These are phyloP conservation scores for Solanum chmielewskii DNA, from an alignment of 257 asterid species.

Conservation along the genomic window DNA sequence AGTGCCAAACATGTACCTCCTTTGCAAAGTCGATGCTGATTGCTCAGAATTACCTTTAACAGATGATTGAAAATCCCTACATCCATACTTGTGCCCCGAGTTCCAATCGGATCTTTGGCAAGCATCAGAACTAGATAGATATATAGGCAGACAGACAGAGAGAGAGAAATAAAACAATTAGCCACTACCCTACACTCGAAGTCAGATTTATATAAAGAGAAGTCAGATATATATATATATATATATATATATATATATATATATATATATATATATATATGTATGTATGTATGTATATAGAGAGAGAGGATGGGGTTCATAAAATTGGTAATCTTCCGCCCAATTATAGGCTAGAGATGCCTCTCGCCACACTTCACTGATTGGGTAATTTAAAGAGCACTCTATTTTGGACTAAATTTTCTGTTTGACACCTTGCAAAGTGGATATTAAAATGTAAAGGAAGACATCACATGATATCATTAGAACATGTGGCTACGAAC, in stretches of 20 bases:
- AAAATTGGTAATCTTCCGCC: not conserved
- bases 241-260: too few species aligned
- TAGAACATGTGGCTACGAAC: not conserved
- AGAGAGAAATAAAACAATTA: not conserved
- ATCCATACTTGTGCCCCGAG: conserved; percentile 56
- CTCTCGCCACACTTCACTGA: not conserved
- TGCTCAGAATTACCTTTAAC: conserved; percentile 13
- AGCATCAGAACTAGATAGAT: conserved; percentile 42
- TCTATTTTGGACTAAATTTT: not conserved
- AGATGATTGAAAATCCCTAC: conserved; percentile 33
- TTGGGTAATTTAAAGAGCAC: not conserved
- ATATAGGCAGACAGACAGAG: not conserved
- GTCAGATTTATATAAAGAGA: not conserved
- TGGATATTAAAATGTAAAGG: not conserved
- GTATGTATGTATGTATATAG: too few species aligned
- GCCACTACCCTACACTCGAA: not conserved
- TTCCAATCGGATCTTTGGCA: conserved; percentile 81
- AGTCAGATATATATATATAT: not conserved
- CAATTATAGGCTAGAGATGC: not conserved
- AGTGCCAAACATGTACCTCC: conserved; percentile 18
- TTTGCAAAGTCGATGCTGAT: conserved; percentile 2
- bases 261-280: too few species aligned
- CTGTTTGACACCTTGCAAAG: not conserved
- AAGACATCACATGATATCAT: not conserved
- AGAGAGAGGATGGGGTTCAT: not conserved